Base-by-base conservation (phyloP, 2,329 filamentous ascomycete species). In the Scytalidium sp. region DNA sequence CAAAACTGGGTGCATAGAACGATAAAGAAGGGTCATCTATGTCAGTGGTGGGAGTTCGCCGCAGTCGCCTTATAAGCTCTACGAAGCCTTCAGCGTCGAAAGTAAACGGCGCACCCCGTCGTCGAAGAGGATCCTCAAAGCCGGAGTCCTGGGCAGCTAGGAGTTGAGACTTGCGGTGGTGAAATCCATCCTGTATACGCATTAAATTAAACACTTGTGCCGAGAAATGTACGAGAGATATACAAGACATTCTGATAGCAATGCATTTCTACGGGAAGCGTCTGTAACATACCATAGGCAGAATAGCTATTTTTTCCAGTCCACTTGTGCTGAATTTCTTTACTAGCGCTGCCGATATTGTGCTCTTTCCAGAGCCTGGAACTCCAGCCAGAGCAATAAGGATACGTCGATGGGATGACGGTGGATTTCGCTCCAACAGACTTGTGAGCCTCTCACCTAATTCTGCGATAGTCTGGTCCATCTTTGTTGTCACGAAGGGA, bases 1-100 rank as follows among this genome's bases (percentile, higher is more conserved):
- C 76, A 50, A 79, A 79, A 51, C 71, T 75, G 1, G 76, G 76
- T 1, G 62, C 63, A 11, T 53, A 40, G 15, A 50, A 32, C 9
- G 42, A 19, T 21, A 19, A 22, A 4, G 27, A 9, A 36, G 27
- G 29, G 17, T 36, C 13, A n/a, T 36, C 32, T 15, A 15, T 36
- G 4, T 49, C 50, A 17, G 60, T 62, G 2, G 64, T 58, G 3
- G 63, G 62, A 7, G 52, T 55, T 10, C 52, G 45, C 40, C 9
- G 42, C n/a, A 44, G 42, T 25, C 23, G 11, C 8, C 15, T 5
- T 20, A 67, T 49, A 4, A 63, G 50, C 3, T 54, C 41, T 8
- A 67, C 36, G 25, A 65, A 53, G 2, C 50, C 55, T 4, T 46
- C 46, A 3, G 52, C 62, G 36, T 67, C 63, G 44, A 67, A 67